Evolutionary conservation across 257 asterid genomes (phyloP).

Genomic region (Solanum bulbocastanum): DNA sequence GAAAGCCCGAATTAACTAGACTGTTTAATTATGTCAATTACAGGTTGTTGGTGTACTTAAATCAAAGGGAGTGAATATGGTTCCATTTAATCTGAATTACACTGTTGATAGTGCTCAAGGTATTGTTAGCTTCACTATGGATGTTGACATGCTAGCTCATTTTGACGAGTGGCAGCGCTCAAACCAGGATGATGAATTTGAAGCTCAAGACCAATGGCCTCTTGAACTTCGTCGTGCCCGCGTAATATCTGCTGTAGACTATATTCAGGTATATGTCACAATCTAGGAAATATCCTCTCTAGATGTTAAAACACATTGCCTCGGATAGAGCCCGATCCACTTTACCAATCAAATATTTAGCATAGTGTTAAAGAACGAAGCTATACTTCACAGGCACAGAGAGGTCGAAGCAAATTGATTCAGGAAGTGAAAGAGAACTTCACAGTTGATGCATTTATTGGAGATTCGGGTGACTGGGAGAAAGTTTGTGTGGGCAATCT

Average conservation of each 20-base stretch:
- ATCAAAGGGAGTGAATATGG: constrained; percentile 65
- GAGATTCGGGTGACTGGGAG: constrained; percentile 87
- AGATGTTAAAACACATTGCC: not conserved
- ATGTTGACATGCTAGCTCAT: constrained; percentile 85
- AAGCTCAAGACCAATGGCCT: constrained; percentile 98
- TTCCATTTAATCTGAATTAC: constrained; percentile 77
- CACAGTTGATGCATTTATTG: constrained; percentile 72
- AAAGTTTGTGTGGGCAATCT: constrained; percentile 73
- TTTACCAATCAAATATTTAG: not conserved
- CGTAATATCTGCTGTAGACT: constrained; percentile 86
- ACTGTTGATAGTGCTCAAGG: constrained; percentile 87
- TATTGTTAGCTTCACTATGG: constrained; percentile 87
- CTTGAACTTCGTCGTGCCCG: constrained; percentile 85
- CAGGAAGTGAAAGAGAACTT: constrained; percentile 56
- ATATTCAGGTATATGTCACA: constrained; percentile 48
- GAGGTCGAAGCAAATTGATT: constrained; percentile 75
- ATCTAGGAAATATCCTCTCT: not conserved
- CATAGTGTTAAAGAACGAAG: not conserved
- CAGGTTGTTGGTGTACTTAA: constrained; percentile 68
- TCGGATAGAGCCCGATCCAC: not conserved
- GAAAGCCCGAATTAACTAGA: not conserved
- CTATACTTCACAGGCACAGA: constrained; percentile 48
- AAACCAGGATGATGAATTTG: constrained; percentile 66
- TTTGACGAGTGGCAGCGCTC: constrained; percentile 91
- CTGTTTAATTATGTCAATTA: not conserved